Conservation (phyloP, 2,329 filamentous ascomycete species). For the Teratosphaeria gauchensis region DNA sequence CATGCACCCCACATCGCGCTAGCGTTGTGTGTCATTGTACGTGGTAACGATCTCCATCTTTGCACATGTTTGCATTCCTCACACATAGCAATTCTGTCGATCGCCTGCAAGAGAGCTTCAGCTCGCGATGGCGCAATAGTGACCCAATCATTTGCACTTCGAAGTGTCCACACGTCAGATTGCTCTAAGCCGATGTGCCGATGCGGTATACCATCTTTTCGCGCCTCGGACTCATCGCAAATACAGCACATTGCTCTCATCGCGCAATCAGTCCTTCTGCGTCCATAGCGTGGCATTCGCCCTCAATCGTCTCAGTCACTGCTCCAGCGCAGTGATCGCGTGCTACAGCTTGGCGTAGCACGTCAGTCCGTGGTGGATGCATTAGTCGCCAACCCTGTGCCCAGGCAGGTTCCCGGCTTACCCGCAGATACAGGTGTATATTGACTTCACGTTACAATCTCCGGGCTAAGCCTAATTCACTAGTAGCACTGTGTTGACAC, state of each 20-base stretch:
- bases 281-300: background rate
- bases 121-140: background rate
- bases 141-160: background rate
- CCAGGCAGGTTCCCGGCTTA: background rate
- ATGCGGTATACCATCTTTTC: background rate
- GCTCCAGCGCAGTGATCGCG: background rate
- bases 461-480: background rate
- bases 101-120: background rate
- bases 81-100: background rate
- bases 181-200: background rate
- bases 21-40: background rate
- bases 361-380: background rate
- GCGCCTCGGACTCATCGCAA: background rate
- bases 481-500: background rate
- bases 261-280: background rate
- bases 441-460: background rate
- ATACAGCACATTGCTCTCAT: background rate
- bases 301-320: background rate
- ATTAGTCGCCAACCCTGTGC: background rate
- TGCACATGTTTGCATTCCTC: background rate
- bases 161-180: background rate
- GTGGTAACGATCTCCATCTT: background rate
- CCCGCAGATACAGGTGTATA: background rate
- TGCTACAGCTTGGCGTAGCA: background rate
- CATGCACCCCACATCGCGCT: background rate